Evolutionary conservation across 140 eudicot species (phyloP).

Genomic region (Ambrosia hybrid): DNA sequence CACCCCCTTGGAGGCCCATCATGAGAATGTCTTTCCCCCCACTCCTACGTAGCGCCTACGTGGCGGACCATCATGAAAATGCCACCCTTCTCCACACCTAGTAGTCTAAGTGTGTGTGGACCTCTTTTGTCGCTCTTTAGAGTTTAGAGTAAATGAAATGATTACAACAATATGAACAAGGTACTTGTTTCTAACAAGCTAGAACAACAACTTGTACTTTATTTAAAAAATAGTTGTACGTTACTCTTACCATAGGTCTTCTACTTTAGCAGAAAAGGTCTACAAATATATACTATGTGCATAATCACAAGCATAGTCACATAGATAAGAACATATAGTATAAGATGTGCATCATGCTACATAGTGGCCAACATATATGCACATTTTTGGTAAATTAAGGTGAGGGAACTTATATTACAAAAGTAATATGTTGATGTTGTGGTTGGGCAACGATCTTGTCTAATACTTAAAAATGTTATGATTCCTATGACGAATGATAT

Average conservation of each 20-base stretch:
- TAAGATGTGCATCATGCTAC: slow-evolving; percentile 17
- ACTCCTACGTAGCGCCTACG: too few relatives aligned
- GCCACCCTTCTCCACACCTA: too few relatives aligned
- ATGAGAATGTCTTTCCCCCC: too few relatives aligned
- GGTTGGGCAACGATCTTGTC: slow-evolving; percentile 17
- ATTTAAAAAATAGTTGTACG: background rate
- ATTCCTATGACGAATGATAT: slow-evolving; percentile 21
- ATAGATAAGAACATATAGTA: background rate
- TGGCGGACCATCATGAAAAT: too few relatives aligned
- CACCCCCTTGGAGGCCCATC: too few relatives aligned
- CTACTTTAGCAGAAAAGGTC: background rate
- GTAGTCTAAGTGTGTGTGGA: background rate
- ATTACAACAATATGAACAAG: background rate
- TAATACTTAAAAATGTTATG: slow-evolving; percentile 5
- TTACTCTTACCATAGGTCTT: background rate
- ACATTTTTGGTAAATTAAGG: slow-evolving; percentile 21
- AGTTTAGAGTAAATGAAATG: slow-evolving; percentile 3
- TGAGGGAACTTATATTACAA: background rate
- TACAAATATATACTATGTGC: background rate
- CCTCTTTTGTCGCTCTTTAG: slow-evolving; percentile 15
- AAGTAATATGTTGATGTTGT: background rate
- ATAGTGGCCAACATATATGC: slow-evolving; percentile 25
- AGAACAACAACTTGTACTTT: background rate
- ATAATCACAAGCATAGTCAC: slow-evolving; percentile 3
- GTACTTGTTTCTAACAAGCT: background rate